Percentiles rank a stretch among this genome's conserved stretches.
phyloP scores from a whole-genome alignment of 2,329 filamentous ascomycete species.

The Penicillium thymicola region DNA sequence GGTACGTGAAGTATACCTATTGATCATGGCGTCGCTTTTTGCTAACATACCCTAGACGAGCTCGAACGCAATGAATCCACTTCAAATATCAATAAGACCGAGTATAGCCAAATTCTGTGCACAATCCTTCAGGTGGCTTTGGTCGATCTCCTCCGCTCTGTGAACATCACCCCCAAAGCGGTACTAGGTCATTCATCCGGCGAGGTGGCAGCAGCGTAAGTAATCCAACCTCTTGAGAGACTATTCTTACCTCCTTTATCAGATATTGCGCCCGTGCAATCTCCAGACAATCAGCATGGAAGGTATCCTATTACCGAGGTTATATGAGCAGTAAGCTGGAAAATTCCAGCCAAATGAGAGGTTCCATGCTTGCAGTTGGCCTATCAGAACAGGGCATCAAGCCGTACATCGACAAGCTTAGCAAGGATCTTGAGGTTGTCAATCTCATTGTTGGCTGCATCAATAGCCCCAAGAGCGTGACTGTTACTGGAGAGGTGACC shows the following conservation, averaged over 20 bases:
- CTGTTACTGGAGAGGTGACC: neutral
- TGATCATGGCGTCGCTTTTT: neutral
- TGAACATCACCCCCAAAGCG: constrained; percentile 10
- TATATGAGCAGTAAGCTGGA: neutral
- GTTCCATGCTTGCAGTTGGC: constrained; percentile 1
- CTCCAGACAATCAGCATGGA: constrained; percentile 11
- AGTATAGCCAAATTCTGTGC: constrained; percentile 23
- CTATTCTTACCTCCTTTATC: neutral
- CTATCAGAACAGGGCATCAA: neutral
- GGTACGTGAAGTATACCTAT: neutral
- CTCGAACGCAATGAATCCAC: neutral
- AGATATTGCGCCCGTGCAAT: constrained; percentile 12
- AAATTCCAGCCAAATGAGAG: neutral
- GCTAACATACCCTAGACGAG: neutral
- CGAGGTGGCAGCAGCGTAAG: constrained; percentile 28
- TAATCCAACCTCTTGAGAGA: neutral
- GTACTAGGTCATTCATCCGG: constrained; percentile 27
- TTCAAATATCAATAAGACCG: constrained; percentile 14
- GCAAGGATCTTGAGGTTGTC: neutral
- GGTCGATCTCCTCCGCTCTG: constrained; percentile 17
- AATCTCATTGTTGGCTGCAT: constrained; percentile 5
- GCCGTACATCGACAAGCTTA: neutral
- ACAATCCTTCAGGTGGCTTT: constrained; percentile 26
- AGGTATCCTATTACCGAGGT: constrained; percentile 21
- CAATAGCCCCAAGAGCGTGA: constrained; percentile 7